Conservation (phyloP, 2,329 filamentous ascomycete genomes). For the Clonostachys sp. region DNA sequence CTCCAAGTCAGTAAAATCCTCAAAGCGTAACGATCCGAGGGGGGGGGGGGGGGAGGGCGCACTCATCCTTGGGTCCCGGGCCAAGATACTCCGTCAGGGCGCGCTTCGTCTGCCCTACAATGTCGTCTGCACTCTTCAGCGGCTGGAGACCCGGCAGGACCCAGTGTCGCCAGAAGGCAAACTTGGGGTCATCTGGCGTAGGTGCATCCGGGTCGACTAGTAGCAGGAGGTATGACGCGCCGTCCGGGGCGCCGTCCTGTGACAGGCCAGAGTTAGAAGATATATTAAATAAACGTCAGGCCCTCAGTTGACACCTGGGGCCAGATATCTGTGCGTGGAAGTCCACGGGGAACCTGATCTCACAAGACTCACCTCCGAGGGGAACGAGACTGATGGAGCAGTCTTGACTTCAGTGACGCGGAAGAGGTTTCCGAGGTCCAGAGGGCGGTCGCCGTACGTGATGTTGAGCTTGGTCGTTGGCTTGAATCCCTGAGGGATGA, state of each 20-base stretch:
- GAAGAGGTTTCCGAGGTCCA: slow-evolving; percentile 31
- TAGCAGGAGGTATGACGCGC: slow-evolving; percentile 36
- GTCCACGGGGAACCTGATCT: not conserved
- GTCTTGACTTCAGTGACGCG: slow-evolving; percentile 28
- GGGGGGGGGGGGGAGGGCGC: not conserved
- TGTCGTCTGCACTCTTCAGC: slow-evolving; percentile 5
- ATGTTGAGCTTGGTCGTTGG: slow-evolving; percentile 33
- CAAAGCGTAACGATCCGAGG: too few relatives aligned
- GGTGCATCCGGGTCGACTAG: slow-evolving; percentile 51
- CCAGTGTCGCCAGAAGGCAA: slow-evolving; percentile 52
- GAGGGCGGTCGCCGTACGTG: slow-evolving; percentile 21
- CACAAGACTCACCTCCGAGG: slow-evolving; percentile 17
- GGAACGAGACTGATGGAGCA: slow-evolving; percentile 27
- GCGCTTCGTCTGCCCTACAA: slow-evolving; percentile 17
- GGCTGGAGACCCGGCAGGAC: slow-evolving; percentile 35
- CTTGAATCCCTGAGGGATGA: slow-evolving; percentile 36
- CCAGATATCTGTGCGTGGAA: not conserved
- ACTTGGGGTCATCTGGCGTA: slow-evolving; percentile 48
- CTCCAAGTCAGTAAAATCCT: not conserved
- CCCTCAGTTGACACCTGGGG: not conserved
- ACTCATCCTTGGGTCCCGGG: slow-evolving; percentile 39
- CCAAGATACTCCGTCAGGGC: slow-evolving; percentile 36
- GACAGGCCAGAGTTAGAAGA: not conserved
- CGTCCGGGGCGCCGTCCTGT: slow-evolving; percentile 1
- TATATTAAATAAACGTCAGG: not conserved